Conservation (phyloP, 257 asterid genomes). For the Penstemon eatonii region DNA sequence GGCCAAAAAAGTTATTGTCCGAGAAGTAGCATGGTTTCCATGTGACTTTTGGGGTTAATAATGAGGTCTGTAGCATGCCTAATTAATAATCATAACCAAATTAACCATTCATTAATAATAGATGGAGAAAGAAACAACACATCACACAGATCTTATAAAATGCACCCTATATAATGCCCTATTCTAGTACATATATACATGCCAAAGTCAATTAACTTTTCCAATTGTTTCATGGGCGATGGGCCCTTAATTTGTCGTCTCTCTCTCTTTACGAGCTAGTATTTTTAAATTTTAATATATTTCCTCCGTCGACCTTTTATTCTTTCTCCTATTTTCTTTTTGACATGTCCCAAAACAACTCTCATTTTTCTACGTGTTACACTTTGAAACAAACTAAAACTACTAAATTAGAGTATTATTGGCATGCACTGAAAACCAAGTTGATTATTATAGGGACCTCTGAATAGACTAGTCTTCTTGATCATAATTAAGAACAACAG, state of each 20-base stretch:
- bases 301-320: too few species aligned
- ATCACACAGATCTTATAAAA: conserved; percentile 1
- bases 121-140: conserved; percentile 18
- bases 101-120: conserved; percentile 24
- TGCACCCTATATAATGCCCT: not conserved
- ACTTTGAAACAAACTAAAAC: too few species aligned
- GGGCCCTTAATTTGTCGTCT: too few species aligned
- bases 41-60: conserved; percentile 31
- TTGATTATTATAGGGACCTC: conserved; percentile 44
- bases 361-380: conserved; percentile 22
- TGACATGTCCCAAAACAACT: not conserved
- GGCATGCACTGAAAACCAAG: conserved; percentile 56
- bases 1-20: conserved; percentile 22
- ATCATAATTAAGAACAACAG: too few species aligned
- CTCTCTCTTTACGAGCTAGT: not conserved
- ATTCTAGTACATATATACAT: not conserved
- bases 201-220: not conserved
- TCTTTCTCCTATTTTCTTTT: too few species aligned
- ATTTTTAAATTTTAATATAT: not conserved
- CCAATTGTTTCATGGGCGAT: not conserved
- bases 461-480: not conserved
- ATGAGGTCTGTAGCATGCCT: conserved; percentile 47
- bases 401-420: not conserved
- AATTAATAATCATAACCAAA: conserved; percentile 40
- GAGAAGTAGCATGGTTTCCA: conserved; percentile 21